A percentile compares a stretch with the other conserved stretches of the same genome.
phyloP scores from a whole-genome alignment of 371 early-diverging fungal species.

The Mucor lusitanicus region DNA sequence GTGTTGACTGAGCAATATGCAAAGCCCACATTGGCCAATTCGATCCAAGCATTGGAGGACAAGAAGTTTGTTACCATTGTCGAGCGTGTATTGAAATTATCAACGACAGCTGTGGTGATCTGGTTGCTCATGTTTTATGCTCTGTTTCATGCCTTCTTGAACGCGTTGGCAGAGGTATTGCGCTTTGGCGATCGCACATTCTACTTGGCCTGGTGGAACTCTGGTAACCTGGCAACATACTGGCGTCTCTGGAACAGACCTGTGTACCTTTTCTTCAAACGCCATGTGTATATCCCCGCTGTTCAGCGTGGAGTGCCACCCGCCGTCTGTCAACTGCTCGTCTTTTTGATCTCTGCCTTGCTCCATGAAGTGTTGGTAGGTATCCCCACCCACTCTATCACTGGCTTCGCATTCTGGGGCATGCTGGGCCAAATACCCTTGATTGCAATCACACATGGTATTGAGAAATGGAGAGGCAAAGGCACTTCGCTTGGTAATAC shows the following conservation, averaged over 20 bases:
- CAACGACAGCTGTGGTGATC: constrained; percentile 75
- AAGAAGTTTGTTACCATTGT: constrained; percentile 65
- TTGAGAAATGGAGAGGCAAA: constrained; percentile 73
- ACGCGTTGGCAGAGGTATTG: constrained; percentile 81
- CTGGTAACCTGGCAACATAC: constrained; percentile 78
- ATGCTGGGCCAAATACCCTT: constrained; percentile 91
- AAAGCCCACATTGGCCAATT: constrained; percentile 84
- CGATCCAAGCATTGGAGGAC: constrained; percentile 72
- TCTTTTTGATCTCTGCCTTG: constrained; percentile 83
- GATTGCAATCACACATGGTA: constrained; percentile 67
- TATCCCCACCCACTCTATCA: constrained; percentile 79
- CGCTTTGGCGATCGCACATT: constrained; percentile 91
- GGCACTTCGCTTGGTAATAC: constrained; percentile 86
- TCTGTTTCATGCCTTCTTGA: constrained; percentile 84
- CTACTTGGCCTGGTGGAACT: constrained; percentile 94
- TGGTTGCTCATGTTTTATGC: constrained; percentile 92
- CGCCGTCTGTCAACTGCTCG: constrained; percentile 57
- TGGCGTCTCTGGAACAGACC: constrained; percentile 94
- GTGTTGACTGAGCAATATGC: constrained; percentile 83
- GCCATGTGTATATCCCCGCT: constrained; percentile 79
- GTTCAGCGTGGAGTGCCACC: constrained; percentile 57
- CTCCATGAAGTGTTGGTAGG: constrained; percentile 88
- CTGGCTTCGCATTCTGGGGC: constrained; percentile 85
- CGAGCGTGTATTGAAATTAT: constrained; percentile 87
- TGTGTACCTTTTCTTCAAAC: constrained; percentile 84